phyloP scores from a whole-genome alignment of 2,329 filamentous ascomycete species.

The Claviceps purpurea region DNA sequence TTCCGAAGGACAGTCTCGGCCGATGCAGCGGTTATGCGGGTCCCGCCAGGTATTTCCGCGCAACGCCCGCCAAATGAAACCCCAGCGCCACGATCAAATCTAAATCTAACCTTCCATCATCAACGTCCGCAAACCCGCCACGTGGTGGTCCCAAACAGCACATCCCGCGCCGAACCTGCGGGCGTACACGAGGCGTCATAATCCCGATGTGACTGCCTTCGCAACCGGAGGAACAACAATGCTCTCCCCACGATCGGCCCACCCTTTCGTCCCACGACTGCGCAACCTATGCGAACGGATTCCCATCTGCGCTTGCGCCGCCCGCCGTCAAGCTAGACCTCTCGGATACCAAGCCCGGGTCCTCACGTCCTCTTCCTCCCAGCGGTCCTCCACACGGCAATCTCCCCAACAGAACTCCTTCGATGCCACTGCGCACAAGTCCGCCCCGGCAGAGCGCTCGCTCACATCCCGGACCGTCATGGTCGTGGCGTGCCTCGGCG shows the following conservation, averaged over 20 bases:
- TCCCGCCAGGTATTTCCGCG: background rate
- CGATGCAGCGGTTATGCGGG: background rate
- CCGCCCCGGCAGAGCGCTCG: slow-evolving; percentile 15
- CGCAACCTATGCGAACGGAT: background rate
- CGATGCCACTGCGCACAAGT: slow-evolving; percentile 13
- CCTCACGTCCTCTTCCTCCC: slow-evolving; percentile 6
- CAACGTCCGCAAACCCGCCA: too few species aligned
- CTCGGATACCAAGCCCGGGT: background rate
- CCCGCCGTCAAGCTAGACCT: background rate
- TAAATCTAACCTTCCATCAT: too few species aligned
- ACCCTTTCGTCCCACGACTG: background rate
- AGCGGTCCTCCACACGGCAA: slow-evolving; percentile 8
- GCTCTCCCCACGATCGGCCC: background rate
- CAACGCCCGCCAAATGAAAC: background rate
- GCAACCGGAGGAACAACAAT: background rate
- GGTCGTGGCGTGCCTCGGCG: slow-evolving; percentile 27
- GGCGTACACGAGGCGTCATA: too few species aligned
- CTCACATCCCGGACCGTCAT: slow-evolving; percentile 24
- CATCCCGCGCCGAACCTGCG: background rate
- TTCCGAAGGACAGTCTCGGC: background rate
- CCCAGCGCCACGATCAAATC: too few species aligned
- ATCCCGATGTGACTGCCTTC: background rate
- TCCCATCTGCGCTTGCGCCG: background rate
- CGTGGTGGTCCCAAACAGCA: background rate
- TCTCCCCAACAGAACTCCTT: slow-evolving; percentile 9